Base-by-base conservation (phyloP, 306 rosid species). In the Dalbergia cochinchinensis region DNA sequence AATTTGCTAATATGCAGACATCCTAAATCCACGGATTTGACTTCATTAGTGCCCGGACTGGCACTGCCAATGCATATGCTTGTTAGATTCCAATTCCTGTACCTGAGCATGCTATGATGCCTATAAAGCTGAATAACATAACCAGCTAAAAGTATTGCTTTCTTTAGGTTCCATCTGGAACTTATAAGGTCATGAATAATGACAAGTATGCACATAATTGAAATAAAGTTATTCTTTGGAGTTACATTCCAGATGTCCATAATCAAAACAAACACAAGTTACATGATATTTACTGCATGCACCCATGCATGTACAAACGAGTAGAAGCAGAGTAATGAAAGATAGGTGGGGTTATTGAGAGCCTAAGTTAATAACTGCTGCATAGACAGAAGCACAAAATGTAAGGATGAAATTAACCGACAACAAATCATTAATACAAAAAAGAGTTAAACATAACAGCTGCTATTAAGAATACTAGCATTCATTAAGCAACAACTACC, bases 161-260 rank as follows among this genome's bases (percentile, higher is more conserved):
- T 41, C 71, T 45, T 53, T 55, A 47, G 45, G n/a, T 76, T 55
- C 74, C 53, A 44, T 31, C 42, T 62, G 15, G 26, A 51, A 12
- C 68, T 73, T 62, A 69, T 53, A 69, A 8, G 16, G 35, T 66
- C 72, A 33, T 8, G 82, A 65, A 69, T 45, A 69, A 69, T 55
- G 20, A 76, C 61, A 34, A 69, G 59, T 2, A 8, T 5, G 35
- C 35, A 61, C 31, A 34, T 26, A 37, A 35, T 31, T 34, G 65
- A 69, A 48, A 76, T 72, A 80, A 76, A 84, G 77, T 34, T 57
- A 39, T 77, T 76, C 39, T 50, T 35, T 53, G 6, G 41, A 80
- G 19, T 54, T 69, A 31, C 55, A 51, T 20, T 54, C 72, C 55
- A 54, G 50, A 64, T 15, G 60, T 65, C n/a, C 13, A 80, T 20